Conservation (phyloP, 2,329 filamentous ascomycete genomes). For the Hypoxylon sp. region DNA sequence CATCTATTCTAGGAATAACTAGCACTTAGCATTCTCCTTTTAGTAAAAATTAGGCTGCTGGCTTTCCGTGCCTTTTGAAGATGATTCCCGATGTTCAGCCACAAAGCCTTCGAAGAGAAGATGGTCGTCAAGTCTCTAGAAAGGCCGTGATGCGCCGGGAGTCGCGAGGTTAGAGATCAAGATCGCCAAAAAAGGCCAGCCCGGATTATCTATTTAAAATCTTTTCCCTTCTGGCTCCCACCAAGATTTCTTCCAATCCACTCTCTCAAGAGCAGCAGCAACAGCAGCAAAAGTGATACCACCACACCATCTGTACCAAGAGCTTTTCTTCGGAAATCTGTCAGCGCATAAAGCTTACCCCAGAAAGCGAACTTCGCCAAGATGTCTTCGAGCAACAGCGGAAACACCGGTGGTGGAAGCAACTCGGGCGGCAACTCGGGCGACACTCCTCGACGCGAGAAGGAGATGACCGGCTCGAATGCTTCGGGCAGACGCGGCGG, state of each 20-base stretch:
- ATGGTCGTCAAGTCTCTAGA: not conserved
- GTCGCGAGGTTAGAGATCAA: slow-evolving; percentile 2
- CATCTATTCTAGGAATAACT: slow-evolving; percentile 1
- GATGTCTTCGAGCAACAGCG: slow-evolving; percentile 10
- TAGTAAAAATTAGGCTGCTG: not conserved
- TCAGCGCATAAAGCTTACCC: not conserved
- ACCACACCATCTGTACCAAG: not conserved
- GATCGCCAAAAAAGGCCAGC: not conserved
- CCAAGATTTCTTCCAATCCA: not conserved
- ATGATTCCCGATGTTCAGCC: not conserved
- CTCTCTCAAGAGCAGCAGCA: not conserved
- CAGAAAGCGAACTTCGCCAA: not conserved
- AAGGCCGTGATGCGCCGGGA: not conserved
- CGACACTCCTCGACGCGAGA: not conserved
- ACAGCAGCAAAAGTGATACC: not conserved
- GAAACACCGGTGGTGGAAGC: not conserved
- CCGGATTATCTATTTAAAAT: not conserved
- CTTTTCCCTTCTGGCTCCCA: not conserved
- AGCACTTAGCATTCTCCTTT: not conserved
- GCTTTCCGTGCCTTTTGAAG: not conserved
- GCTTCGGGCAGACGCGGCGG: slow-evolving; percentile 27
- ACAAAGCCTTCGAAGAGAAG: not conserved
- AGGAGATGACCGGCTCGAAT: slow-evolving; percentile 24
- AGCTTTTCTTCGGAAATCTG: not conserved
- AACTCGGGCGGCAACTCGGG: not conserved